Percentiles rank a stretch among this genome's conserved stretches.
phyloP scores from a whole-genome alignment of 2,329 filamentous ascomycete genomes.

The Plenodomus biglobosus region DNA sequence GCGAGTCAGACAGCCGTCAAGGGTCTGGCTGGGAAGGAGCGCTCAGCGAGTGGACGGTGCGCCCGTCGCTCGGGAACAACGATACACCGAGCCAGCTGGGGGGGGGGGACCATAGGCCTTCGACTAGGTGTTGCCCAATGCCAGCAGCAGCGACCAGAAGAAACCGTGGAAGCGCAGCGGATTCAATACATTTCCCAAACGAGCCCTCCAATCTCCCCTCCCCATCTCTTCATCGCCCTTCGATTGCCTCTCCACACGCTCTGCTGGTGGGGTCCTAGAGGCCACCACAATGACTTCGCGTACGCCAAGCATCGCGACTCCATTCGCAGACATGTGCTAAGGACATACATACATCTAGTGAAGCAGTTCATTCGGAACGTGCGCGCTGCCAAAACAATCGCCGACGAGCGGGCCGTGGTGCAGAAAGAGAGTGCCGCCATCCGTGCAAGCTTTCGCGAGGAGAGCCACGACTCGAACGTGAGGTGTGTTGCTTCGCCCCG shows the following conservation, averaged over 20 bases:
- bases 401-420: slow-evolving; percentile 96
- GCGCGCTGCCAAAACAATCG: slow-evolving; percentile 96
- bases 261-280: slow-evolving; percentile 52
- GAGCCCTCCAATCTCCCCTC: background rate
- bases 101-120: slow-evolving; percentile 11
- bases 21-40: no score
- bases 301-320: slow-evolving; percentile 45
- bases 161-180: background rate
- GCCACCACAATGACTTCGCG: slow-evolving; percentile 59
- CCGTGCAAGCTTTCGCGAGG: slow-evolving; percentile 94
- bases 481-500: slow-evolving; percentile 59
- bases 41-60: no score
- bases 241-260: slow-evolving; percentile 20
- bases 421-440: slow-evolving; percentile 99
- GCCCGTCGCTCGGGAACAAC: slow-evolving; percentile 20
- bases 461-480: slow-evolving; percentile 87
- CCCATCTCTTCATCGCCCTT: background rate
- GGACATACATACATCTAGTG: slow-evolving; percentile 61
- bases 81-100: slow-evolving; percentile 24
- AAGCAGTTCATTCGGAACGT: slow-evolving; percentile 99
- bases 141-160: background rate
- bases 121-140: no score
- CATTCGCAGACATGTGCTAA: slow-evolving; percentile 33
- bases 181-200: background rate
- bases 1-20: slow-evolving; percentile 14